These are phyloP conservation scores for Linnemannia zychae DNA, from an alignment of 192 early-diverging fungal genomes.

Conservation along the genomic window DNA sequence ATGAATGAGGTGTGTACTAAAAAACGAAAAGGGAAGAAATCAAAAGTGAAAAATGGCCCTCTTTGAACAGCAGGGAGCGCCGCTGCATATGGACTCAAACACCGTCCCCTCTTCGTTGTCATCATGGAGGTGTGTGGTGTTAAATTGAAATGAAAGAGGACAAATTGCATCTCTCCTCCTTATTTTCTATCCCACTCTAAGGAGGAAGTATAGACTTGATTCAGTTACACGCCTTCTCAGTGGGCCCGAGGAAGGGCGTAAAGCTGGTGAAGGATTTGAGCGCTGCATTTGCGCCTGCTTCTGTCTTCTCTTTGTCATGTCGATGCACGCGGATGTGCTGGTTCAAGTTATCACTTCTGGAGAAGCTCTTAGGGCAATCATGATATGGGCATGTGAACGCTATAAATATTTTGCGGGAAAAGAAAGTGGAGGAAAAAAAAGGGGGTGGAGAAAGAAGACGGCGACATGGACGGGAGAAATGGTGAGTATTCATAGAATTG, in stretches of 20 bases:
- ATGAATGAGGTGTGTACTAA: no score
- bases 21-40: no score
- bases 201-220: neutral
- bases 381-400: constrained; percentile 63
- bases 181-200: no score
- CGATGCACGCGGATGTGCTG: constrained; percentile 71
- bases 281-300: neutral
- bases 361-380: constrained; percentile 66
- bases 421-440: neutral
- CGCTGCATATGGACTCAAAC: no score
- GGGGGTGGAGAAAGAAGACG: neutral
- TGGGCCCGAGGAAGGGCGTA: constrained; percentile 17
- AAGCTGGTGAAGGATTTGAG: constrained; percentile 31
- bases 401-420: constrained; percentile 21
- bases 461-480: neutral
- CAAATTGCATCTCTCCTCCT: no score
- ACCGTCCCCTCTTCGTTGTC: no score
- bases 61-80: no score
- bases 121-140: no score
- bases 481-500: neutral
- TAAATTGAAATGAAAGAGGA: no score
- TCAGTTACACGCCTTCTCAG: neutral
- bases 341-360: constrained; percentile 67
- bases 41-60: no score
- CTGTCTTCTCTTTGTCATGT: constrained; percentile 31